Percentiles rank a stretch among this genome's conserved stretches.
These are phyloP conservation scores for Serendipita vermifera DNA, from an alignment of 768 basidiomycete genomes.

Conservation along the genomic window DNA sequence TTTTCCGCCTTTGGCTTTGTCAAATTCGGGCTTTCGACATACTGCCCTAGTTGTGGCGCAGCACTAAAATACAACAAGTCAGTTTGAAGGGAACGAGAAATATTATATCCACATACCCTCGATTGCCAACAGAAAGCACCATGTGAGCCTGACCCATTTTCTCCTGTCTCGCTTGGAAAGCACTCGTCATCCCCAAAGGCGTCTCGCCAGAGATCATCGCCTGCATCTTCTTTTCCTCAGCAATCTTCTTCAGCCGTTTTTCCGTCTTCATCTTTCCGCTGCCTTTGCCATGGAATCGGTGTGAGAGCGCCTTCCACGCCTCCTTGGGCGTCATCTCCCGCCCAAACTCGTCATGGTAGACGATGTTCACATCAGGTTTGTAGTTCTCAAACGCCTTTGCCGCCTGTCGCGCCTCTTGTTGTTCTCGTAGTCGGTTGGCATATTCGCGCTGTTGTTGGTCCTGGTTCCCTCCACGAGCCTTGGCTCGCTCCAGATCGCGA, in stretches of 20 bases:
- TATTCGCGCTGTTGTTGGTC: slow-evolving; percentile 92
- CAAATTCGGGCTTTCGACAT: slow-evolving; percentile 66
- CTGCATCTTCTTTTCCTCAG: slow-evolving; percentile 89
- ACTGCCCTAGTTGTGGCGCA: slow-evolving; percentile 73
- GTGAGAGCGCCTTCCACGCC: slow-evolving; percentile 95
- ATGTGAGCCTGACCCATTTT: slow-evolving; percentile 95
- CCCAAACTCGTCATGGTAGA: slow-evolving; percentile 94
- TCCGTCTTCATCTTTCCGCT: slow-evolving; percentile 96
- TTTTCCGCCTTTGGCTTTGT: slow-evolving; percentile 77
- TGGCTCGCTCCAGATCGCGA: slow-evolving; percentile 66
- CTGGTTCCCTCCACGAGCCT: slow-evolving; percentile 65
- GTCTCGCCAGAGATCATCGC: slow-evolving; percentile 95
- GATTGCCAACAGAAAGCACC: slow-evolving; percentile 84
- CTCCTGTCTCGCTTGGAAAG: slow-evolving; percentile 86
- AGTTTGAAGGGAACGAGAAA: too few species aligned
- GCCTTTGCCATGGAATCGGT: slow-evolving; percentile 97
- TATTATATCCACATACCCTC: slow-evolving; percentile 47
- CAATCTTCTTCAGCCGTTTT: slow-evolving; percentile 90
- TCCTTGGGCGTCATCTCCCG: slow-evolving; percentile 81
- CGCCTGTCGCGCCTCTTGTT: slow-evolving; percentile 73
- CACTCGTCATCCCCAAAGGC: slow-evolving; percentile 85
- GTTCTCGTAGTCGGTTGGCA: slow-evolving; percentile 83
- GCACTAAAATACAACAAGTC: slow-evolving; percentile 44
- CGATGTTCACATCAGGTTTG: slow-evolving; percentile 93
- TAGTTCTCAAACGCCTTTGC: slow-evolving; percentile 82